Evolutionary conservation across 23 red algal genomes (phyloP).

Genomic region (Gracilaria domingensis): DNA sequence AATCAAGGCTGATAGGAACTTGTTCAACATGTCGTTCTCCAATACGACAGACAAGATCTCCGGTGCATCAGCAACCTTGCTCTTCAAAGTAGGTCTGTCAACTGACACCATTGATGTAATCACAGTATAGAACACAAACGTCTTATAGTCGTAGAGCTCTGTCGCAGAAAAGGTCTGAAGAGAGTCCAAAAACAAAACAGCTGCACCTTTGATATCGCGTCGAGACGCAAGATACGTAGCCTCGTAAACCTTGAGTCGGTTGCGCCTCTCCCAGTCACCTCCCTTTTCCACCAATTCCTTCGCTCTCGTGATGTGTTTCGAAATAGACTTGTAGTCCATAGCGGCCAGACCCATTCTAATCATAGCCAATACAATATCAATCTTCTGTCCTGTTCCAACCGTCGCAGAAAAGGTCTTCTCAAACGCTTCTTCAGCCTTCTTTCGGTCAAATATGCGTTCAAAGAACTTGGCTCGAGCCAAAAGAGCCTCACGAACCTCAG

Average conservation of each 20-base stretch:
- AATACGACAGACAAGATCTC: constrained; percentile 89
- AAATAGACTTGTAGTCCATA: constrained; percentile 66
- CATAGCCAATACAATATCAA: constrained; percentile 89
- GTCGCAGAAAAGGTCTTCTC: constrained; percentile 89
- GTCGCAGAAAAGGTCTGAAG: constrained; percentile 96
- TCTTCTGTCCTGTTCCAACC: constrained; percentile 89
- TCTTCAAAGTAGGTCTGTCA: constrained; percentile 89
- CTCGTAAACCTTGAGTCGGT: constrained; percentile 98
- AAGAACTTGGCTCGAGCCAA: constrained; percentile 82
- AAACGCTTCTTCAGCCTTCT: constrained; percentile 75
- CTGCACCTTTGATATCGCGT: constrained; percentile 82
- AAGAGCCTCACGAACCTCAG: constrained; percentile 94
- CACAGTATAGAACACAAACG: constrained; percentile 93
- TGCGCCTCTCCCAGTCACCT: constrained; percentile 98
- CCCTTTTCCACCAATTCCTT: constrained; percentile 87
- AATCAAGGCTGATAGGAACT: constrained; percentile 81
- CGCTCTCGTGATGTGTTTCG: constrained; percentile 72
- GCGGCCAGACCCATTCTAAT: constrained; percentile 86
- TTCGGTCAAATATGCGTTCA: constrained; percentile 73
- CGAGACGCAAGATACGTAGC: constrained; percentile 77
- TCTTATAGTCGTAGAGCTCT: constrained; percentile 82
- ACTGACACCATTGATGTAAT: constrained; percentile 85
- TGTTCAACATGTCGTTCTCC: constrained; percentile 69
- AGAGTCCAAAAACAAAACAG: constrained; percentile 87
- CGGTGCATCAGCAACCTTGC: constrained; percentile 83